Evolutionary conservation across 495 filamentous ascomycete species (phyloP).

Genomic region (Haplographium delicatum): DNA sequence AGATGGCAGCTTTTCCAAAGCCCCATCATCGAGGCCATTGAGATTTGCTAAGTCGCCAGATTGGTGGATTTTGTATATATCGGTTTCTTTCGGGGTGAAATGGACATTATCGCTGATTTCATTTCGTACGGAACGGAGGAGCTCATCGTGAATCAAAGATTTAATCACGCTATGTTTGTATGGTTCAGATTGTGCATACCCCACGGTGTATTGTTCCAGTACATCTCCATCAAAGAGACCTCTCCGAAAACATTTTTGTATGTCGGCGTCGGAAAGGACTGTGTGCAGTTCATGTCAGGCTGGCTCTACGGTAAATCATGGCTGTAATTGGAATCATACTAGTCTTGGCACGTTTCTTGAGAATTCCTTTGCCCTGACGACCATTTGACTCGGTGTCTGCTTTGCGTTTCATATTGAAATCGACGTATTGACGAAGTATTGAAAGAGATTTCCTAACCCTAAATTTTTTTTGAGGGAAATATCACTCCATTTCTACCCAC

Average conservation of each 20-base stretch:
- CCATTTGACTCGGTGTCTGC: constrained; percentile 19
- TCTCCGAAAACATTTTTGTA: constrained; percentile 55
- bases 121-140: constrained; percentile 79
- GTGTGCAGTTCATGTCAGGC: constrained; percentile 4
- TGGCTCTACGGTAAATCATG: neutral
- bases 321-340: constrained; percentile 16
- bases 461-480: no score
- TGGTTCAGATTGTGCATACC: constrained; percentile 68
- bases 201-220: constrained; percentile 59
- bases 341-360: constrained; percentile 27
- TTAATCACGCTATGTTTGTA: constrained; percentile 92
- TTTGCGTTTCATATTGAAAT: constrained; percentile 25
- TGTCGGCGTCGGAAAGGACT: constrained; percentile 23
- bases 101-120: constrained; percentile 85
- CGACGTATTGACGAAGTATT: neutral
- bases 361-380: constrained; percentile 19
- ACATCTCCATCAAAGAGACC: constrained; percentile 68
- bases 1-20: constrained; percentile 76
- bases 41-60: constrained; percentile 97
- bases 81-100: constrained; percentile 98
- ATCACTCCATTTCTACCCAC: constrained; percentile 20
- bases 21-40: constrained; percentile 80
- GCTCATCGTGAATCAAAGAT: constrained; percentile 65
- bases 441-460: neutral
- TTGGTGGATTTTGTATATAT: constrained; percentile 99